Evolutionary conservation across 768 basidiomycete genomes (phyloP).

Genomic region (Russula ochroleuca): DNA sequence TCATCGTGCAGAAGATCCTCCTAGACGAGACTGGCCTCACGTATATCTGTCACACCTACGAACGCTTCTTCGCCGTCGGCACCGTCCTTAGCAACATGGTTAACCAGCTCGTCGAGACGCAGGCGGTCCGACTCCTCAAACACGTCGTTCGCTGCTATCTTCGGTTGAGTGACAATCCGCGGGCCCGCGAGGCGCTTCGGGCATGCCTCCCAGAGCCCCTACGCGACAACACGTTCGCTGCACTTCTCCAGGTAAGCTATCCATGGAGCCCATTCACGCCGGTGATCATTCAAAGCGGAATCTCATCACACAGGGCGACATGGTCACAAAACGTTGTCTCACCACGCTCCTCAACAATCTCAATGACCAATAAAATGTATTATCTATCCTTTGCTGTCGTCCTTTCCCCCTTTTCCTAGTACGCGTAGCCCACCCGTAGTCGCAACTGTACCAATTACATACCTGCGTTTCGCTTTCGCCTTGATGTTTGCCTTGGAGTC

Average conservation of each 20-base stretch:
- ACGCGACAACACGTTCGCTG: conserved; percentile 87
- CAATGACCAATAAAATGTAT: conserved; percentile 44
- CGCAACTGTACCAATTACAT: conserved; percentile 25
- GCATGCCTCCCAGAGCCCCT: conserved; percentile 95
- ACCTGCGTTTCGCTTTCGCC: conserved; percentile 23
- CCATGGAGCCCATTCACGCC: neutral
- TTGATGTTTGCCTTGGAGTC: conserved; percentile 14
- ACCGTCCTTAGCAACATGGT: conserved; percentile 99
- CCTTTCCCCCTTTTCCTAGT: neutral
- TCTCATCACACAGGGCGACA: conserved; percentile 66
- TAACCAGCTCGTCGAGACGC: conserved; percentile 93
- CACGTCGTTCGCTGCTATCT: conserved; percentile 98
- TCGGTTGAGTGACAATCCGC: conserved; percentile 89
- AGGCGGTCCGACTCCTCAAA: conserved; percentile 92
- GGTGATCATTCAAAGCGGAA: neutral
- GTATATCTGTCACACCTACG: conserved; percentile 99
- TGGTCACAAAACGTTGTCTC: conserved; percentile 95
- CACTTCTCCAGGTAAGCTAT: conserved; percentile 73
- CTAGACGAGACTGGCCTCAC: conserved; percentile 96
- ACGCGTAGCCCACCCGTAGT: conserved; percentile 22
- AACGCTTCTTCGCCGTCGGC: conserved; percentile 97
- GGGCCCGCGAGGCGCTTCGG: conserved; percentile 91
- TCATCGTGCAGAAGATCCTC: conserved; percentile 97
- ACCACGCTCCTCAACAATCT: conserved; percentile 87
- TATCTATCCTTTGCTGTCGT: conserved; percentile 9